A percentile compares a stretch with the other conserved stretches of the same genome.
phyloP scores from a whole-genome alignment of 2,329 filamentous ascomycete species.

The Fonsecaea pugnacius region DNA sequence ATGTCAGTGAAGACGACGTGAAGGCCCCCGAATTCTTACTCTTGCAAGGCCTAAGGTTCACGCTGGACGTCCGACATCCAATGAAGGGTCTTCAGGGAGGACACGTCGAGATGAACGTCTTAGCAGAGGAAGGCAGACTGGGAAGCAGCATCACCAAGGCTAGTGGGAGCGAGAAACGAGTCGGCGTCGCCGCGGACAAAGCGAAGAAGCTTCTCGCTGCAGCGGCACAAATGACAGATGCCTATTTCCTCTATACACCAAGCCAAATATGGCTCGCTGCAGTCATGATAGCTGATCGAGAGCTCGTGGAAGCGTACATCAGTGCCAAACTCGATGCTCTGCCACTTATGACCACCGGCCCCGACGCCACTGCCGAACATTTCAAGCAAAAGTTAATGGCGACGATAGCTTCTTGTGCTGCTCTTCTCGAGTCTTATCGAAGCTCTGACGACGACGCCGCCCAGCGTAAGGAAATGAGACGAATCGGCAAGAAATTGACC shows the following conservation, averaged over 20 bases:
- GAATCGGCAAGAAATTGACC: conserved; percentile 56
- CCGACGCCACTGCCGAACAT: not conserved
- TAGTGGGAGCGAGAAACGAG: conserved; percentile 45
- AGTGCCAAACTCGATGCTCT: conserved; percentile 48
- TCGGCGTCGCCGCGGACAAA: conserved; percentile 69
- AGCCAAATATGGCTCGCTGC: conserved; percentile 91
- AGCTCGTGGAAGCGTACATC: conserved; percentile 51
- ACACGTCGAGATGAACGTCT: conserved; percentile 75
- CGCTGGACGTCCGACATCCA: conserved; percentile 89
- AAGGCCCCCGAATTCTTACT: conserved; percentile 90
- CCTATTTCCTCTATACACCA: conserved; percentile 95
- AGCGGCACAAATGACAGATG: conserved; percentile 84
- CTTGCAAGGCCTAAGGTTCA: conserved; percentile 89
- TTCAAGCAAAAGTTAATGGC: conserved; percentile 39
- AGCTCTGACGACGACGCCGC: conserved; percentile 43
- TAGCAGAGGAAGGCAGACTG: conserved; percentile 59
- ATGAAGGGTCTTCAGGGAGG: conserved; percentile 85
- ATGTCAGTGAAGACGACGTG: conserved; percentile 77
- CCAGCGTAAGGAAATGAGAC: conserved; percentile 49
- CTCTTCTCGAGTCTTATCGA: conserved; percentile 47
- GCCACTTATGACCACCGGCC: not conserved
- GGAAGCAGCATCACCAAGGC: conserved; percentile 32
- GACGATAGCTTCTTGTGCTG: conserved; percentile 46
- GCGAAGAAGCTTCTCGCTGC: conserved; percentile 76
- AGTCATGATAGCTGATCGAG: conserved; percentile 71